These are phyloP conservation scores for Eleusine indica DNA, from an alignment of 176 grass and related monocot genomes.

Conservation along the genomic window DNA sequence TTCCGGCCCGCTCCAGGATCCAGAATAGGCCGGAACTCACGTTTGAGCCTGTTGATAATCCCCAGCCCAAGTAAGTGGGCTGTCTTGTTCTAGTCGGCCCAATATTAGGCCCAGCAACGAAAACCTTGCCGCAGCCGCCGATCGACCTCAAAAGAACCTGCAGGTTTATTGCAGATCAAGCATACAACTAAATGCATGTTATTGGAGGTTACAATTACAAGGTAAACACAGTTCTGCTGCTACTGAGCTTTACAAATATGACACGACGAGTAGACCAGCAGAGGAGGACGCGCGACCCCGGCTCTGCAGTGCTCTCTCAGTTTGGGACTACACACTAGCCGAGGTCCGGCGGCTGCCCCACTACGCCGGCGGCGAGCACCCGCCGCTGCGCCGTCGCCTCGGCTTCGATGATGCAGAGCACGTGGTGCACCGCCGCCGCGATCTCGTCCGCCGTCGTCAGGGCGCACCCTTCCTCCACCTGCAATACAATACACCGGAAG, in stretches of 20 bases:
- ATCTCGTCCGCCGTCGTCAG: slow-evolving; percentile 76
- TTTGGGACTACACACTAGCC: not conserved
- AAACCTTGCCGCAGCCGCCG: not conserved
- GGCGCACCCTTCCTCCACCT: slow-evolving; percentile 90
- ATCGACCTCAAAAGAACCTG: not conserved
- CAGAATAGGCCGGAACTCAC: not conserved
- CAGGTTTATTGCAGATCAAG: slow-evolving; percentile 10
- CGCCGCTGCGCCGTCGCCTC: slow-evolving; percentile 44
- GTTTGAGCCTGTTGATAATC: not conserved
- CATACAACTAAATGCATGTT: not conserved
- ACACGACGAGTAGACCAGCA: not conserved
- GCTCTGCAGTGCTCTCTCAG: not conserved
- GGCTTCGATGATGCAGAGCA: slow-evolving; percentile 68
- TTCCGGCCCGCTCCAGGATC: not conserved
- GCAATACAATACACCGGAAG: slow-evolving; percentile 1
- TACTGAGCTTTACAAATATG: slow-evolving; percentile 33
- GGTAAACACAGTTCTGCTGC: not conserved
- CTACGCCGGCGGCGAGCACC: slow-evolving; percentile 20
- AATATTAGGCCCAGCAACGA: not conserved
- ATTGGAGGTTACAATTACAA: not conserved
- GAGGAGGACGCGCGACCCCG: not conserved
- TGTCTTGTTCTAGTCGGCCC: not conserved
- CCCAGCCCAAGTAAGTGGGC: not conserved
- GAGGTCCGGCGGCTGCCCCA: not conserved
- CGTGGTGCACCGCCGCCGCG: slow-evolving; percentile 74